These are phyloP conservation scores for Posidonia oceanica DNA, from an alignment of 116 monocot species.

Conservation along the genomic window DNA sequence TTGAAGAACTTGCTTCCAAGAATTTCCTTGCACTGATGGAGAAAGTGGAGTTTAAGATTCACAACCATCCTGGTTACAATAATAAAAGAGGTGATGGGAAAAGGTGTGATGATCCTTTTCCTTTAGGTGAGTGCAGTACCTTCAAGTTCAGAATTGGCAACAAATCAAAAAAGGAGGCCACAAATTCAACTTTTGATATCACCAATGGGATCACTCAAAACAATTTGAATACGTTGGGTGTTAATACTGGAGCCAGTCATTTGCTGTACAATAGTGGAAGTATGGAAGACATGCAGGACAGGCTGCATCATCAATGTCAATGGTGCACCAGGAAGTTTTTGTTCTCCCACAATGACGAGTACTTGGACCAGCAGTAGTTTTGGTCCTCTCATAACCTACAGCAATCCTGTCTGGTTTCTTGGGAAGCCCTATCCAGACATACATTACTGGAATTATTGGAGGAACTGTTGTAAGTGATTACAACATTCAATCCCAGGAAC, in stretches of 20 bases:
- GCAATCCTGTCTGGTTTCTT: background rate
- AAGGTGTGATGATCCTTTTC: slow-evolving; percentile 33
- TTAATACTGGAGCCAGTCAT: background rate
- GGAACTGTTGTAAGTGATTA: background rate
- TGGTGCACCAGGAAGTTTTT: background rate
- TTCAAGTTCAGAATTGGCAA: slow-evolving; percentile 28
- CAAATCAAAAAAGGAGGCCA: background rate
- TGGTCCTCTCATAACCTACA: background rate
- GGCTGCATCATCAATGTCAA: background rate
- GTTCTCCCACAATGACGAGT: background rate
- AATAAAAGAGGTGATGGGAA: slow-evolving; percentile 47
- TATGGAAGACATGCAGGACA: background rate
- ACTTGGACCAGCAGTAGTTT: background rate
- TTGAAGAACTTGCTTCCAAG: slow-evolving; percentile 29
- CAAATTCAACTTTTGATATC: background rate
- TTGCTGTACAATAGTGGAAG: background rate
- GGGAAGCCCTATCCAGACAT: background rate
- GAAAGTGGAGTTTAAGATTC: slow-evolving; percentile 16
- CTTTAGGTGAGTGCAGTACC: slow-evolving; percentile 32
- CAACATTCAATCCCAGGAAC: background rate
- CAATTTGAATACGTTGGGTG: background rate
- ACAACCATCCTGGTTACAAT: slow-evolving; percentile 38
- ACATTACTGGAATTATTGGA: too few relatives aligned
- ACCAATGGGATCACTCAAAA: background rate
- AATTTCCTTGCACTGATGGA: slow-evolving; percentile 16